Conservation (phyloP, 2,329 filamentous ascomycete species). For the Lachnellula subtilissima region DNA sequence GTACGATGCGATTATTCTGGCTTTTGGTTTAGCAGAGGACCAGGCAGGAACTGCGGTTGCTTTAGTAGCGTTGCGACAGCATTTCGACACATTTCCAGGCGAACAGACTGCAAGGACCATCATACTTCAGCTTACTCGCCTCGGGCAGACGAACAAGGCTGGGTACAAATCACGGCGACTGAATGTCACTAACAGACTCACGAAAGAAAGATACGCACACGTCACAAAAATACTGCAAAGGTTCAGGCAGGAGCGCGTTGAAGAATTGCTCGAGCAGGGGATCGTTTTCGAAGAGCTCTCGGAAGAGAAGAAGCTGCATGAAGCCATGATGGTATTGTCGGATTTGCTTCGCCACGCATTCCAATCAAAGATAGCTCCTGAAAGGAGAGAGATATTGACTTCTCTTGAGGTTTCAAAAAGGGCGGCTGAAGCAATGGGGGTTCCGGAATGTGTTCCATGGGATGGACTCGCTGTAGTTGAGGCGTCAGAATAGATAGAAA, state of each 20-base stretch:
- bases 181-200: constrained; percentile 34
- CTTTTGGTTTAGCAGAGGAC: constrained; percentile 46
- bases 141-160: constrained; percentile 30
- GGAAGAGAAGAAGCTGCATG: constrained; percentile 26
- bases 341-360: constrained; percentile 27
- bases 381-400: constrained; percentile 2
- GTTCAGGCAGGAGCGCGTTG: constrained; percentile 32
- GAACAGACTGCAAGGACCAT: constrained; percentile 43
- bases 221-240: constrained; percentile 41
- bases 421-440: constrained; percentile 24
- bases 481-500: constrained; percentile 1
- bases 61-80: constrained; percentile 39
- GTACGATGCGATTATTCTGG: constrained; percentile 47
- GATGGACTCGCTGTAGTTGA: background rate
- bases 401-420: constrained; percentile 3
- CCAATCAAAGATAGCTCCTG: constrained; percentile 8
- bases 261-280: constrained; percentile 23
- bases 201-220: constrained; percentile 39
- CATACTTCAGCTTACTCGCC: constrained; percentile 44
- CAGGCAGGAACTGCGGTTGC: constrained; percentile 45
- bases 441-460: constrained; percentile 20
- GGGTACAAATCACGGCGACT: constrained; percentile 32
- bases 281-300: constrained; percentile 26
- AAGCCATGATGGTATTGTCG: constrained; percentile 26
- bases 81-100: constrained; percentile 42